A percentile compares a stretch with the other conserved stretches of the same genome.
Evolutionary conservation across 2,329 filamentous ascomycete genomes (phyloP).

Genomic region (Thelonectria olida): DNA sequence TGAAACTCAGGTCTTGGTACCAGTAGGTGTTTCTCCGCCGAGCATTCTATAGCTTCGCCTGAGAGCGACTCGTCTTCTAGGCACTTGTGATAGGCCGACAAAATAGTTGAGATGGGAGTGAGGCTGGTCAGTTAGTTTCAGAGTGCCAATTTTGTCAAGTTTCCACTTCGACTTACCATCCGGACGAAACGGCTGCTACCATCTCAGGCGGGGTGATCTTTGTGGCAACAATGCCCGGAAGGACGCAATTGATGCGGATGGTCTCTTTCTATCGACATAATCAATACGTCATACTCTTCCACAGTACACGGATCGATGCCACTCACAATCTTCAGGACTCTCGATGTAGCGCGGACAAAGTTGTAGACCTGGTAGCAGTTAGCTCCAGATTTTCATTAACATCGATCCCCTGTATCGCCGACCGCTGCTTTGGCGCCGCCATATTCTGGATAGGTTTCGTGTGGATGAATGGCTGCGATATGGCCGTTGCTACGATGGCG

Average conservation of each 20-base stretch:
- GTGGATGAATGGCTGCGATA: slow-evolving; percentile 54
- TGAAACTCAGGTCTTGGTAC: slow-evolving; percentile 41
- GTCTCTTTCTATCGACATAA: slow-evolving; percentile 50
- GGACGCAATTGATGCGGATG: slow-evolving; percentile 58
- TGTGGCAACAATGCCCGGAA: slow-evolving; percentile 58
- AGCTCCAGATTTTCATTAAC: background rate
- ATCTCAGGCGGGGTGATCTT: slow-evolving; percentile 55
- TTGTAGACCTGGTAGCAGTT: slow-evolving; percentile 27
- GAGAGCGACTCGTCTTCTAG: slow-evolving; percentile 52
- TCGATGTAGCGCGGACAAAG: slow-evolving; percentile 51
- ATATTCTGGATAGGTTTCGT: slow-evolving; percentile 57
- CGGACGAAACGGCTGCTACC: slow-evolving; percentile 50
- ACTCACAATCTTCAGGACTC: slow-evolving; percentile 46
- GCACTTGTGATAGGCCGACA: slow-evolving; percentile 55
- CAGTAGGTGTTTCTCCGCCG: slow-evolving; percentile 46
- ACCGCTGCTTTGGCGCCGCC: slow-evolving; percentile 61
- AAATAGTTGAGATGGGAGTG: slow-evolving; percentile 54
- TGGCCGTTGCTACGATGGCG: slow-evolving; percentile 55
- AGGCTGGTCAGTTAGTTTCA: slow-evolving; percentile 31
- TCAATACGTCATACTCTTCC: background rate
- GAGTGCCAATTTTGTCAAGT: background rate
- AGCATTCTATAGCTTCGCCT: slow-evolving; percentile 57
- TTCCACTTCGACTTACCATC: slow-evolving; percentile 33
- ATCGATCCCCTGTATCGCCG: no score
- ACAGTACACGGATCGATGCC: background rate